Base-by-base conservation (phyloP, 73 alveolate species). In the Paramecium tetraurelia region DNA sequence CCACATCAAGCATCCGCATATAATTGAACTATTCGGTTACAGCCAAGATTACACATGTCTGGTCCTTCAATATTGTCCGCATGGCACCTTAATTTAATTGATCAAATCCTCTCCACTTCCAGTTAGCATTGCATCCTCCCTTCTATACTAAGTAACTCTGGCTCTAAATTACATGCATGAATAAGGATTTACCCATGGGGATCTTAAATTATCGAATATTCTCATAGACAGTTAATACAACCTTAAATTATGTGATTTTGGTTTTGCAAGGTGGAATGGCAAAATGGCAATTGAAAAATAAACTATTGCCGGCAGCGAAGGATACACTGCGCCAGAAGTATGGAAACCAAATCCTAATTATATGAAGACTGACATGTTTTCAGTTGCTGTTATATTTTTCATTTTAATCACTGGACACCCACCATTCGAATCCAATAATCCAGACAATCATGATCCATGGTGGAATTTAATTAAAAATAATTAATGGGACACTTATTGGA, bases 271-370 rank as follows among this genome's bases (percentile, higher is more conserved):
- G 38, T 21, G 33, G 59, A 75, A 75, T 75, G 87, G 87, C 16
- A 33, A 75, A 75, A 24, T 24, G 38, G 59, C 87, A 75, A 36
- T 75, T 20, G 63, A 29, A 29, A 75, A 75, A 75, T 31, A 75
- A 21, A 75, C 87, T 21, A 75, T 75, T 75, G 33, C 59, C 18
- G 87, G 87, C 4, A 75, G 87, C 10, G 59, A 40, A 75, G 87
- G 87, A 75, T 75, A 75, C 12, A 75, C 87, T 11, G 87, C 87
- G 4, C 87, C 87, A 12, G 87, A 75, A 75, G 35, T 75, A 33
- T 75, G 59, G 58, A 40, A 33, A 21, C 20, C 48, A 5, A 36
- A 36, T 31, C 48, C 41, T 31, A 44, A 75, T 75, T 36, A 33
- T 12, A 40, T 21, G 5, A 33, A 33, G 59, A 31, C 69, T 36